Evolutionary conservation across 495 filamentous ascomycete species (phyloP).

Genomic region (Cenococcum geophilum): DNA sequence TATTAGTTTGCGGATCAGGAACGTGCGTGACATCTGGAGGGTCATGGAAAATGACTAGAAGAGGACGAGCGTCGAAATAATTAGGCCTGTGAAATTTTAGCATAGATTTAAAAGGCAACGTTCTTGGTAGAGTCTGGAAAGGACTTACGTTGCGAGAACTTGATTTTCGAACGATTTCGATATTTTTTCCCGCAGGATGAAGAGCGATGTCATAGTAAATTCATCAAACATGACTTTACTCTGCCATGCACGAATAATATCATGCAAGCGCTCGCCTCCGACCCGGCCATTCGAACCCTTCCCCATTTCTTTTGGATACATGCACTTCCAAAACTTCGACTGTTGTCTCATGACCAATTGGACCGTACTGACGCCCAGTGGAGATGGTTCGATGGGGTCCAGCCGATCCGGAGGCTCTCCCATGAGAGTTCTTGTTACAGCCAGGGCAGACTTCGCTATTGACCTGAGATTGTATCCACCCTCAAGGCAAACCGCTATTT

Average conservation of each 20-base stretch:
- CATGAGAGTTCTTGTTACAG: slow-evolving; percentile 88
- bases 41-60: slow-evolving; percentile 70
- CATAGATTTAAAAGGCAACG: slow-evolving; percentile 18
- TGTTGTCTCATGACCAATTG: slow-evolving; percentile 51
- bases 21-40: slow-evolving; percentile 63
- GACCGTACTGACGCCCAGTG: slow-evolving; percentile 39
- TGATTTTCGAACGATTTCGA: slow-evolving; percentile 81
- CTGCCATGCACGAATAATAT: slow-evolving; percentile 72
- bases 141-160: slow-evolving; percentile 70
- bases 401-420: slow-evolving; percentile 81
- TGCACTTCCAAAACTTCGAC: slow-evolving; percentile 53
- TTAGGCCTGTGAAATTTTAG: slow-evolving; percentile 43
- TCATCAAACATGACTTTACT: slow-evolving; percentile 59
- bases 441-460: slow-evolving; percentile 84
- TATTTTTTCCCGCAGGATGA: slow-evolving; percentile 62
- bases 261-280: slow-evolving; percentile 53
- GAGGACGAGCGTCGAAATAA: slow-evolving; percentile 46
- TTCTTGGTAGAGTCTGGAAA: neutral
- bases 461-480: slow-evolving; percentile 92
- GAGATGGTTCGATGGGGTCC: slow-evolving; percentile 44
- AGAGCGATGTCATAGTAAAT: slow-evolving; percentile 67
- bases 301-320: slow-evolving; percentile 48
- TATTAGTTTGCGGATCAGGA: slow-evolving; percentile 61
- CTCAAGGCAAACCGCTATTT: slow-evolving; percentile 84
- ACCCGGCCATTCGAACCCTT: slow-evolving; percentile 30